Evolutionary conservation across 164 flowering plant species (phyloP).

Genomic region (Nymphaea colorata): DNA sequence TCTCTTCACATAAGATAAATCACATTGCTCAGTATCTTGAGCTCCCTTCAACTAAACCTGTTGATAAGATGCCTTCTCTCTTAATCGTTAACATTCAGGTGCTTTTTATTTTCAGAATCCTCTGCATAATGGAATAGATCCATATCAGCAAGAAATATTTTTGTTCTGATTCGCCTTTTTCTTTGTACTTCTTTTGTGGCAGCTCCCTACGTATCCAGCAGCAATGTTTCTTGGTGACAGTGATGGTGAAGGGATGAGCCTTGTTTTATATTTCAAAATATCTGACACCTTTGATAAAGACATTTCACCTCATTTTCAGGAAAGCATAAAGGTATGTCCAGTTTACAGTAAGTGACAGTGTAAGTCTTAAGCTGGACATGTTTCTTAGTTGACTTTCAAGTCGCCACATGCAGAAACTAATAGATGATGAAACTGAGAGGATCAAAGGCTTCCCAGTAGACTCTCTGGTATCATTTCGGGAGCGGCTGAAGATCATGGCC

Average conservation of each 20-base stretch:
- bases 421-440: conserved; percentile 85
- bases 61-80: conserved; percentile 56
- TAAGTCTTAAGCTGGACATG: no score
- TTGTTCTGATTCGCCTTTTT: no score
- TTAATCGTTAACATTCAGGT: conserved; percentile 96
- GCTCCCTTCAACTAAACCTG: conserved; percentile 58
- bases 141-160: no score
- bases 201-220: conserved; percentile 91
- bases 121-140: no score
- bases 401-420: conserved; percentile 40
- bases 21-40: conserved; percentile 93
- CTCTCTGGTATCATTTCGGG: conserved; percentile 62
- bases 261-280: conserved; percentile 72
- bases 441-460: conserved; percentile 80
- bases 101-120: background rate
- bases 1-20: conserved; percentile 59
- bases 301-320: conserved; percentile 49
- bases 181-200: conserved; percentile 8
- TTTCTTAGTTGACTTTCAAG: background rate
- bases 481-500: conserved; percentile 82
- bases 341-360: no score
- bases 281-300: conserved; percentile 64
- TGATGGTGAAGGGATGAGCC: conserved; percentile 95
- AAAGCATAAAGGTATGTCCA: conserved; percentile 49
- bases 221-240: conserved; percentile 77